phyloP scores from a whole-genome alignment of 352 stramenopile genomes.

The Phytophthora lateralis region DNA sequence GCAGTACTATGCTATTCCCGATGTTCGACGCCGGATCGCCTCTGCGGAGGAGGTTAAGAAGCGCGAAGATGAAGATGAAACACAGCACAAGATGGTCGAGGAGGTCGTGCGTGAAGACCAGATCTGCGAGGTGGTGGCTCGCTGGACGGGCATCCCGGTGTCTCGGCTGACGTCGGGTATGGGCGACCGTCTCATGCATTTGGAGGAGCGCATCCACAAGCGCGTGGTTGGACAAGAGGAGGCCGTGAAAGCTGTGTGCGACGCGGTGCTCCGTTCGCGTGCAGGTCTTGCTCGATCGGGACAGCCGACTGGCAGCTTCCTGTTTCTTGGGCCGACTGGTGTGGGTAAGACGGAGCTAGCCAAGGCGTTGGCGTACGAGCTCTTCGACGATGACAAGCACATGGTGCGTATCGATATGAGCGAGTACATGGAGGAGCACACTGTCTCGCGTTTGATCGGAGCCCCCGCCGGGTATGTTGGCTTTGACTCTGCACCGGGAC shows the following conservation, averaged over 20 bases:
- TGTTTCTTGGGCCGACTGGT: conserved; percentile 96
- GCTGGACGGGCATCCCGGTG: conserved; percentile 92
- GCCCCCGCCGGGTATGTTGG: conserved; percentile 96
- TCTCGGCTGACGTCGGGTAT: conserved; percentile 78
- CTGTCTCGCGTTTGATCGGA: conserved; percentile 93
- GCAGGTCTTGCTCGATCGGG: conserved; percentile 87
- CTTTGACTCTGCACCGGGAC: conserved; percentile 92
- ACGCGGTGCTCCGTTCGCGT: conserved; percentile 92
- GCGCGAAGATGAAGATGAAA: conserved; percentile 57
- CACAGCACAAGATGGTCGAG: conserved; percentile 73
- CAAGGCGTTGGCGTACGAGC: conserved; percentile 93
- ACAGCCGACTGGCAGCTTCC: conserved; percentile 94
- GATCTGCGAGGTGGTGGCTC: conserved; percentile 90
- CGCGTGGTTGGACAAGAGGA: conserved; percentile 94
- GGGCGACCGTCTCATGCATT: conserved; percentile 81
- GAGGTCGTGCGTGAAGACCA: conserved; percentile 89
- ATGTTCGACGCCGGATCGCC: conserved; percentile 89
- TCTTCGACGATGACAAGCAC: conserved; percentile 96
- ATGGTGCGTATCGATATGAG: conserved; percentile 98
- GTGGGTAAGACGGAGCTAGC: conserved; percentile 96
- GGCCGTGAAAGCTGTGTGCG: conserved; percentile 91
- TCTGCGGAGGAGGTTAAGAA: conserved; percentile 82
- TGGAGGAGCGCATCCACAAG: conserved; percentile 86
- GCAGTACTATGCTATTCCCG: conserved; percentile 95
- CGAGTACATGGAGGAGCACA: conserved; percentile 98